These are phyloP conservation scores for Chlorella vulgaris DNA, from an alignment of 139 green algal genomes.

Conservation along the genomic window DNA sequence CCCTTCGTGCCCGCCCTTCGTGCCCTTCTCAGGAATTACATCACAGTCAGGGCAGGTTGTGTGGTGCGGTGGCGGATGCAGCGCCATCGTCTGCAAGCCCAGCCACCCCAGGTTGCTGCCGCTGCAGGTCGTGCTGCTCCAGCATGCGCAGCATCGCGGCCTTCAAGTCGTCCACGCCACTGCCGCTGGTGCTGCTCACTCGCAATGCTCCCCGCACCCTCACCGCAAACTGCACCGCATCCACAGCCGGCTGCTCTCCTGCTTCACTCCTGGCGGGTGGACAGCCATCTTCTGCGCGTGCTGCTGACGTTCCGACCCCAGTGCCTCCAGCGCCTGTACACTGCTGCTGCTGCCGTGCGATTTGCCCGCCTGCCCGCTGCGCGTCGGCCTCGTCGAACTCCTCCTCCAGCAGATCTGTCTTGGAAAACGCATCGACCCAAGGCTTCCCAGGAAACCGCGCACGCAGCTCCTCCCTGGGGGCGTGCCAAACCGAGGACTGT, in stretches of 20 bases:
- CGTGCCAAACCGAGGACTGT: neutral
- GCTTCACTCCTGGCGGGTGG: neutral
- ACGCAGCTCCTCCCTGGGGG: slow-evolving; percentile 59
- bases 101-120: neutral
- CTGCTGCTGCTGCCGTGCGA: neutral
- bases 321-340: neutral
- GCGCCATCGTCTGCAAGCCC: neutral
- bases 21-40: neutral
- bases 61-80: neutral
- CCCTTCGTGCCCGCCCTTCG: neutral
- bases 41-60: neutral
- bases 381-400: slow-evolving; percentile 48
- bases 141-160: slow-evolving; percentile 61
- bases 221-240: slow-evolving; percentile 50
- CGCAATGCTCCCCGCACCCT: slow-evolving; percentile 58
- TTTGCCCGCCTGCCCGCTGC: neutral
- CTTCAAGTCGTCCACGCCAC: slow-evolving; percentile 72
- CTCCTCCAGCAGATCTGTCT: slow-evolving; percentile 85
- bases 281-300: neutral
- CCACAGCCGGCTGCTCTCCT: neutral
- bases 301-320: neutral
- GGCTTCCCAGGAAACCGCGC: slow-evolving; percentile 73
- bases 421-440: slow-evolving; percentile 95
- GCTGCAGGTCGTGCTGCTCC: neutral
- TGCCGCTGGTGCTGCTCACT: slow-evolving; percentile 73